Percentiles rank a stretch among this genome's conserved stretches.
Evolutionary conservation across 176 grass and related monocot species (phyloP).

Genomic region (Poa annua): DNA sequence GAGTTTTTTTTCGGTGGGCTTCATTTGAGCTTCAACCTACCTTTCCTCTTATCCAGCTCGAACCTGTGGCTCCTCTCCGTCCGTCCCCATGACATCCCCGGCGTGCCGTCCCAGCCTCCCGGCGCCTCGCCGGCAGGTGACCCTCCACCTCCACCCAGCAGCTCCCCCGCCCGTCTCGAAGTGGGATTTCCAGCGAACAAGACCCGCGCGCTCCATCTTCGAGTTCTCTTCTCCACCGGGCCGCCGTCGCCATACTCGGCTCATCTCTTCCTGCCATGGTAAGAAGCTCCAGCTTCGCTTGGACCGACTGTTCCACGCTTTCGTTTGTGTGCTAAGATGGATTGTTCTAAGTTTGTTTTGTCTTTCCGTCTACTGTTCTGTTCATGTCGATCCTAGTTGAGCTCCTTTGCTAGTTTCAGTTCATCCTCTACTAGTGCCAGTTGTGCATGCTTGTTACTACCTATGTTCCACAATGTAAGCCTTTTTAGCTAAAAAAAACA

Average conservation of each 20-base stretch:
- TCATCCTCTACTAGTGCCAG: too few relatives aligned
- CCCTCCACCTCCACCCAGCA: background rate
- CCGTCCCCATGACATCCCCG: constrained; percentile 21
- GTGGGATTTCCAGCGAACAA: background rate
- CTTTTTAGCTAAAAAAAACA: too few relatives aligned
- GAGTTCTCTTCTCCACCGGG: background rate
- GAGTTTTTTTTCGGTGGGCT: too few relatives aligned
- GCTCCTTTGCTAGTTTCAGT: background rate
- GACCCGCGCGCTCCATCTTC: background rate
- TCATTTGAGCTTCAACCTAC: too few relatives aligned
- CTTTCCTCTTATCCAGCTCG: constrained; percentile 5
- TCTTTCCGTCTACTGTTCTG: background rate
- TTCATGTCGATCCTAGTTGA: background rate
- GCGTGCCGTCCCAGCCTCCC: constrained; percentile 23
- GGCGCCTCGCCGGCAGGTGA: constrained; percentile 1
- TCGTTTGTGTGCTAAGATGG: background rate
- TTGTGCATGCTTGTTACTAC: too few relatives aligned
- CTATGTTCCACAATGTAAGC: too few relatives aligned
- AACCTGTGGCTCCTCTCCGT: background rate
- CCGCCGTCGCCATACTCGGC: background rate
- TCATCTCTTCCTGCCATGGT: background rate
- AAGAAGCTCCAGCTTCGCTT: background rate
- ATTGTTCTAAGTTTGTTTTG: background rate
- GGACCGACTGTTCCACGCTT: background rate
- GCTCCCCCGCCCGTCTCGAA: too few relatives aligned